Percentiles rank a stretch among this genome's conserved stretches.
Evolutionary conservation across 805 yeast species (phyloP).

Genomic region (Saccharomycopsis olivae): DNA sequence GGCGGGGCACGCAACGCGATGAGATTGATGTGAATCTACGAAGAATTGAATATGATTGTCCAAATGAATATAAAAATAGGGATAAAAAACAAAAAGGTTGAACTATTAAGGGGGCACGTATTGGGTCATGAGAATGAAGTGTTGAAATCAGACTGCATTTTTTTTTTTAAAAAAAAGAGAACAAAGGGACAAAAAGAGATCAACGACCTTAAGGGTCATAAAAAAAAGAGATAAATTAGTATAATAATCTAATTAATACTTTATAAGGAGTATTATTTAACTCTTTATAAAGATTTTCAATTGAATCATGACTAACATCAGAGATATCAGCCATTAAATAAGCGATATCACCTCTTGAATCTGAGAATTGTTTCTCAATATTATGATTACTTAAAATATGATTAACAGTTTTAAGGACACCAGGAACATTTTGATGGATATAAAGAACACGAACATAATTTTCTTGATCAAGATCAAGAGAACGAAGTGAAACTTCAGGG

Average conservation of each 20-base stretch:
- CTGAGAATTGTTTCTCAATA: slow-evolving; percentile 97
- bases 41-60: too few relatives aligned
- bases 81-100: too few relatives aligned
- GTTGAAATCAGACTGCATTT: neutral
- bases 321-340: slow-evolving; percentile 96
- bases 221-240: slow-evolving; percentile 31
- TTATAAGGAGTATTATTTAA: slow-evolving; percentile 84
- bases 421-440: slow-evolving; percentile 96
- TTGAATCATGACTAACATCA: slow-evolving; percentile 71
- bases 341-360: slow-evolving; percentile 91
- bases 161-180: neutral
- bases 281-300: slow-evolving; percentile 73
- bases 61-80: too few relatives aligned
- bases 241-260: slow-evolving; percentile 82
- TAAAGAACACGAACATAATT: slow-evolving; percentile 87
- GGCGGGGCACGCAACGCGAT: too few relatives aligned
- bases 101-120: too few relatives aligned
- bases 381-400: slow-evolving; percentile 90
- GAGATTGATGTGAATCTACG: too few relatives aligned
- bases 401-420: slow-evolving; percentile 95
- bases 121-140: neutral
- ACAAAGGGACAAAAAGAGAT: neutral
- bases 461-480: slow-evolving; percentile 77
- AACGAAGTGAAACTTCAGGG: slow-evolving; percentile 94
- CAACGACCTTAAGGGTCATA: neutral